Conservation (phyloP, 441 rosid genomes). For the Adansonia rubrostipa region DNA sequence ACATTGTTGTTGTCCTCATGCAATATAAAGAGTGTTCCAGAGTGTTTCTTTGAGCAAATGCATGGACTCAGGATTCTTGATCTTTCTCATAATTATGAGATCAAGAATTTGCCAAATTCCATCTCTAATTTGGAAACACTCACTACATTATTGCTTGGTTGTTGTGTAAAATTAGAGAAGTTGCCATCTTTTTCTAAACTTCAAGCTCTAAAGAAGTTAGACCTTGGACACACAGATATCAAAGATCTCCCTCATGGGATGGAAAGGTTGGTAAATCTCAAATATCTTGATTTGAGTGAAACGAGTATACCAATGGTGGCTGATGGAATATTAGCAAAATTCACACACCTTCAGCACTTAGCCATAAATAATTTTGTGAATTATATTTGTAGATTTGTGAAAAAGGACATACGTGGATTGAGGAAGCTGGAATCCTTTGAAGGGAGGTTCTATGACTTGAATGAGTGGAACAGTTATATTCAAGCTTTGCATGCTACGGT, state of each 20-base stretch:
- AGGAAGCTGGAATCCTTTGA: not conserved
- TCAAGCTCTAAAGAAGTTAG: not conserved
- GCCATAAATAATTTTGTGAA: too few relatives aligned
- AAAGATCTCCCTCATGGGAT: not conserved
- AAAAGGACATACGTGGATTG: not conserved
- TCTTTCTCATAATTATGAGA: not conserved
- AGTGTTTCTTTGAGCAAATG: not conserved
- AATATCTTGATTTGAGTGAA: not conserved
- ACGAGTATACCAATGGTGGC: not conserved
- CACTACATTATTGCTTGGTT: not conserved
- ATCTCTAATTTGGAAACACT: not conserved
- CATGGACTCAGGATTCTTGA: not conserved
- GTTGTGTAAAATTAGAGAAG: not conserved
- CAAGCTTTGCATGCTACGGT: too few relatives aligned
- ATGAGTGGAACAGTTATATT: too few relatives aligned
- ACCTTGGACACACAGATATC: not conserved
- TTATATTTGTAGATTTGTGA: not conserved
- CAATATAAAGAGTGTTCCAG: not conserved
- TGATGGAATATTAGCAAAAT: not conserved
- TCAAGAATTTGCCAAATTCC: not conserved
- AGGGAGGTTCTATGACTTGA: too few relatives aligned
- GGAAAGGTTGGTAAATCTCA: not conserved
- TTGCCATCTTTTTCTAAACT: not conserved
- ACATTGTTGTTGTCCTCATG: not conserved
- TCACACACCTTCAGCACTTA: not conserved